A percentile compares a stretch with the other conserved stretches of the same genome.
These are phyloP conservation scores for Aspergillus glaucus DNA, from an alignment of 2,329 filamentous ascomycete species.

Conservation along the genomic window DNA sequence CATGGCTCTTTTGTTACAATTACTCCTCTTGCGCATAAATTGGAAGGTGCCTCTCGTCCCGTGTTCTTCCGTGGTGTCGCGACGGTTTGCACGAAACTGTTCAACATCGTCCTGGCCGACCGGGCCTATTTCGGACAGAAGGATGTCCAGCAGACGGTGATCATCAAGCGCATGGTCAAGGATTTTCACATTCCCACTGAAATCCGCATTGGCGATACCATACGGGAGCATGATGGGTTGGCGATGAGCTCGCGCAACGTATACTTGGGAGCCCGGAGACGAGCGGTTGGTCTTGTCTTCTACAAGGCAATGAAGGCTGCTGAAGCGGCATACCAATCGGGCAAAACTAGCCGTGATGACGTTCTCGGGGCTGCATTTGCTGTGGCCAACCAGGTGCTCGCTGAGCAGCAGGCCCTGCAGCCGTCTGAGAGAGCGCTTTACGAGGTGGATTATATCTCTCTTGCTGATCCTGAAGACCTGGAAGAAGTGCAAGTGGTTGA, in stretches of 20 bases:
- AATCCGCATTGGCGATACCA: slow-evolving; percentile 67
- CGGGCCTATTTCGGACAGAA: slow-evolving; percentile 94
- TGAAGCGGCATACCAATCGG: slow-evolving; percentile 57
- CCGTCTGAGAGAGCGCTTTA: slow-evolving; percentile 61
- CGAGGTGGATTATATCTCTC: slow-evolving; percentile 85
- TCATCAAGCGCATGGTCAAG: slow-evolving; percentile 77
- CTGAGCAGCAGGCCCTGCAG: slow-evolving; percentile 56
- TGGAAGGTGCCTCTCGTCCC: slow-evolving; percentile 80
- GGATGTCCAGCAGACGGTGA: slow-evolving; percentile 90
- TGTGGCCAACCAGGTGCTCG: slow-evolving; percentile 50
- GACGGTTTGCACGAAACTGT: slow-evolving; percentile 91
- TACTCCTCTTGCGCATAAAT: slow-evolving; percentile 70
- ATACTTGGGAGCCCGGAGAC: slow-evolving; percentile 72
- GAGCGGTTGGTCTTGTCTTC: slow-evolving; percentile 66
- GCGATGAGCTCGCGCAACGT: slow-evolving; percentile 92
- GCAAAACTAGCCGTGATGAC: slow-evolving; percentile 51
- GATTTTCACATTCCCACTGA: slow-evolving; percentile 78
- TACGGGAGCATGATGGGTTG: slow-evolving; percentile 72
- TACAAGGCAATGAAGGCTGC: slow-evolving; percentile 63
- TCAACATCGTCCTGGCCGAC: slow-evolving; percentile 73
- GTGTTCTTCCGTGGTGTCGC: slow-evolving; percentile 96
- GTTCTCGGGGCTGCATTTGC: slow-evolving; percentile 67
- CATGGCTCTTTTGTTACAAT: slow-evolving; percentile 87
- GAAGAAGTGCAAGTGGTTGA: slow-evolving; percentile 71
- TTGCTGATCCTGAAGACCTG: slow-evolving; percentile 79